Conservation (phyloP, 495 filamentous ascomycete species). For the Penicillium argentinense region DNA sequence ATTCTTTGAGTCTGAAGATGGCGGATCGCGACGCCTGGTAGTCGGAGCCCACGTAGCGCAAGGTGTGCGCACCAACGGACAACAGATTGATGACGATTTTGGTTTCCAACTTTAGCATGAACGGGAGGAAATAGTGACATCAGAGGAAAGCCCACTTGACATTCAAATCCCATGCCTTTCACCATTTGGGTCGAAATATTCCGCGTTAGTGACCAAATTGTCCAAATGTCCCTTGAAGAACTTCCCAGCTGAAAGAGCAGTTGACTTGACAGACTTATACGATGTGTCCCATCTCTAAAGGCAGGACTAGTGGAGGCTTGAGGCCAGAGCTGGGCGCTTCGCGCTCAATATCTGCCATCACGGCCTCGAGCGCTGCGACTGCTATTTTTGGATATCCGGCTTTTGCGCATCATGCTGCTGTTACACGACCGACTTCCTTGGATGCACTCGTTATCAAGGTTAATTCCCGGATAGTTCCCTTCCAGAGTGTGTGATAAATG, state of each 20-base stretch:
- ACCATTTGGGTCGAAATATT: slow-evolving; percentile 44
- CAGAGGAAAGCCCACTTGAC: slow-evolving; percentile 46
- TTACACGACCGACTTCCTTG: slow-evolving; percentile 49
- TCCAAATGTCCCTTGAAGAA: slow-evolving; percentile 41
- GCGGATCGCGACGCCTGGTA: slow-evolving; percentile 52
- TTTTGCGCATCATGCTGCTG: slow-evolving; percentile 43
- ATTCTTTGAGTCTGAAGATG: slow-evolving; percentile 48
- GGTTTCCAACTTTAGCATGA: slow-evolving; percentile 43
- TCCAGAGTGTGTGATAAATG: slow-evolving; percentile 35
- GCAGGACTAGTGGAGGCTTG: slow-evolving; percentile 38
- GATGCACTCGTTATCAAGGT: slow-evolving; percentile 52
- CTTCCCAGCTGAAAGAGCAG: slow-evolving; percentile 27
- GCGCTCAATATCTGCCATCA: slow-evolving; percentile 30
- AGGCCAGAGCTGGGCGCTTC: slow-evolving; percentile 37
- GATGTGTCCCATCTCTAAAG: slow-evolving; percentile 42
- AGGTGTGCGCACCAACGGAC: slow-evolving; percentile 40
- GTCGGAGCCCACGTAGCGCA: slow-evolving; percentile 28
- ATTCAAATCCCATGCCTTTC: slow-evolving; percentile 45
- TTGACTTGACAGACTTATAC: slow-evolving; percentile 31
- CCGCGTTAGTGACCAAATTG: slow-evolving; percentile 58
- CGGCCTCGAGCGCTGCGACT: slow-evolving; percentile 44
- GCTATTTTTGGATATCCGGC: slow-evolving; percentile 47
- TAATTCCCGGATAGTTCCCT: slow-evolving; percentile 32
- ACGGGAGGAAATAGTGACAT: slow-evolving; percentile 42
- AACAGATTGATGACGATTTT: slow-evolving; percentile 51